These are phyloP conservation scores for Ustilago bromivora DNA, from an alignment of 1,284 basidiomycete species.

Conservation along the genomic window DNA sequence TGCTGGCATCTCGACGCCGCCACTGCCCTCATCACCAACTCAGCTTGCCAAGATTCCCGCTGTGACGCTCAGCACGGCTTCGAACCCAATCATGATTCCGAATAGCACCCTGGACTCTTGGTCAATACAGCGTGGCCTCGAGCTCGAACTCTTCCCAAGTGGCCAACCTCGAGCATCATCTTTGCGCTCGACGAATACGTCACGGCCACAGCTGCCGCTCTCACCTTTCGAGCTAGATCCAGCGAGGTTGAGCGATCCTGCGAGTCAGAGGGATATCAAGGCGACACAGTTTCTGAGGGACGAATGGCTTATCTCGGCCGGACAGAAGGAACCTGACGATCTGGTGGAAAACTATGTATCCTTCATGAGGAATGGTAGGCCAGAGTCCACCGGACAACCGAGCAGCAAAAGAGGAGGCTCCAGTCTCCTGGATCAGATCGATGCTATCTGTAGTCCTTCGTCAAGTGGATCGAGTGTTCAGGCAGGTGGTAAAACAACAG, in stretches of 20 bases:
- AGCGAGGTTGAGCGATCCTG: conserved; percentile 15
- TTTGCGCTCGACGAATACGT: conserved; percentile 5
- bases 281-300: conserved; percentile 25
- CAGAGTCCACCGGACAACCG: not conserved
- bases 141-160: conserved; percentile 37
- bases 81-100: conserved; percentile 13
- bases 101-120: conserved; percentile 14
- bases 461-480: conserved; percentile 11
- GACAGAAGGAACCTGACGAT: conserved; percentile 31
- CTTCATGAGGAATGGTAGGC: no score
- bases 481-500: not conserved
- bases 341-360: conserved; percentile 17
- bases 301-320: conserved; percentile 38
- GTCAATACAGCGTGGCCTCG: conserved; percentile 11
- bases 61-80: not conserved
- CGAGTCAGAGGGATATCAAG: conserved; percentile 22
- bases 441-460: conserved; percentile 32
- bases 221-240: conserved; percentile 26
- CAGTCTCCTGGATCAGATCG: conserved; percentile 37
- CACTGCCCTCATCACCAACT: not conserved
- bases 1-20: conserved; percentile 27
- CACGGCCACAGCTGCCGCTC: conserved; percentile 2
- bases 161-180: not conserved
- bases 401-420: conserved; percentile 13
- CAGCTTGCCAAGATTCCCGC: not conserved